Conservation (phyloP, 805 yeast species). For the Pichia paraexigua region DNA sequence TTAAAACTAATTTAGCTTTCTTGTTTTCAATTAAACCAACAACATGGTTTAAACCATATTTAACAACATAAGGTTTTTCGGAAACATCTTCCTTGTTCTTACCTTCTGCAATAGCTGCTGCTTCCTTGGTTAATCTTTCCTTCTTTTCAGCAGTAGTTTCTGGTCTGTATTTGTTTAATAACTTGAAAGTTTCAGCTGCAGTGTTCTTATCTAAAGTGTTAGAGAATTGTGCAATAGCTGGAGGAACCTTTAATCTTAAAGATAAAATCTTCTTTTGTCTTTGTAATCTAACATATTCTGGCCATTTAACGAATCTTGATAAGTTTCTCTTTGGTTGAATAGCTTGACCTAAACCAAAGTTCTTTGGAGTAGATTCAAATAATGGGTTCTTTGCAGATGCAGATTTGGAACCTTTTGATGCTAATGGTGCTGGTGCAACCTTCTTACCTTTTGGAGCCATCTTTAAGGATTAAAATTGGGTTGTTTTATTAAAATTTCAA, state of each 20-base stretch:
- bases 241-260: constrained; percentile 98
- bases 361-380: constrained; percentile 82
- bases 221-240: constrained; percentile 95
- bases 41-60: constrained; percentile 99
- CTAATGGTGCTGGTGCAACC: constrained; percentile 98
- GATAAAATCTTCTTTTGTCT: constrained; percentile 97
- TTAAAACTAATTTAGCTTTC: constrained; percentile 94
- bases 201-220: constrained; percentile 97
- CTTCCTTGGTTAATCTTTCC: constrained; percentile 98
- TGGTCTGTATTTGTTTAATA: constrained; percentile 98
- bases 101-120: constrained; percentile 98
- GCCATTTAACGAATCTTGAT: constrained; percentile 98
- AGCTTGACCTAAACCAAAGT: constrained; percentile 94
- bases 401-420: constrained; percentile 55
- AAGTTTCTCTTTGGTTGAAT: constrained; percentile 94
- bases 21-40: constrained; percentile 95
- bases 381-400: constrained; percentile 66
- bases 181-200: constrained; percentile 93
- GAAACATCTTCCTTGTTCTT: constrained; percentile 95
- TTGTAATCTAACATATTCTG: constrained; percentile 95
- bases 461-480: background rate
- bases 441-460: constrained; percentile 37
- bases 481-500: too few species aligned
- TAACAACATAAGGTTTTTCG: constrained; percentile 93
- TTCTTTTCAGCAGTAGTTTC: constrained; percentile 96